Base-by-base conservation (phyloP, 306 rosid genomes). In the Vachellia collinsii region DNA sequence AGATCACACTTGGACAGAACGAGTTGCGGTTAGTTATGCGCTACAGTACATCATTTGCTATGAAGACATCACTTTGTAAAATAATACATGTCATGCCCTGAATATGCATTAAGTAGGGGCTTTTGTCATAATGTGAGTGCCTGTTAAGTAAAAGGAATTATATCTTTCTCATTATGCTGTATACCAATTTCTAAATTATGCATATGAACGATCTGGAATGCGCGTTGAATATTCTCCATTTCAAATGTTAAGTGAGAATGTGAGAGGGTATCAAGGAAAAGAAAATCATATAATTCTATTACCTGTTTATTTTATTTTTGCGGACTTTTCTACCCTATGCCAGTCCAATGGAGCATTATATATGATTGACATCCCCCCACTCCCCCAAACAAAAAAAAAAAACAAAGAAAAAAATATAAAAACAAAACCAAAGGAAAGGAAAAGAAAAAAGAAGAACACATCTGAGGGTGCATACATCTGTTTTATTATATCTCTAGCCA, bases 221-320 rank as follows among this genome's bases (percentile, higher is more conserved):
- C 74, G 76, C 36, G 63, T 75, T 59, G 75, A 70, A 66, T 51
- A 48, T 72, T 37, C 67, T 38, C 13, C 58, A 39, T 34, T 71
- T 23, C 42, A 62, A 71, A 79, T 39, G 10, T 65, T 44, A 62
- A 23, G 10, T 77, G 38, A 29, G 82, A 63, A 51, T 17, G 10
- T 77, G 38, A 29, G 82, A 63, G 72, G 79, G 34, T 62, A 43
- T 75, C 39, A 5, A 77, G 83, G 50, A 13, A 29, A 25, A 74
- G 63, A 53, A 5, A 43, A 67, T 43, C 17, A 22, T 44, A 50
- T 74, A 36, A 51, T 74, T 54, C 14, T 23, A 19, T 56, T 54
- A 11, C 67, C 72, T 56, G 79, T 74, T 79, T 38, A 82, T 75
- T 25, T 65, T 56, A 38, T 82, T 38, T 73, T 75, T 68, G 56